Base-by-base conservation (phyloP, 441 rosid genomes). In the Adansonia madagascariensis region DNA sequence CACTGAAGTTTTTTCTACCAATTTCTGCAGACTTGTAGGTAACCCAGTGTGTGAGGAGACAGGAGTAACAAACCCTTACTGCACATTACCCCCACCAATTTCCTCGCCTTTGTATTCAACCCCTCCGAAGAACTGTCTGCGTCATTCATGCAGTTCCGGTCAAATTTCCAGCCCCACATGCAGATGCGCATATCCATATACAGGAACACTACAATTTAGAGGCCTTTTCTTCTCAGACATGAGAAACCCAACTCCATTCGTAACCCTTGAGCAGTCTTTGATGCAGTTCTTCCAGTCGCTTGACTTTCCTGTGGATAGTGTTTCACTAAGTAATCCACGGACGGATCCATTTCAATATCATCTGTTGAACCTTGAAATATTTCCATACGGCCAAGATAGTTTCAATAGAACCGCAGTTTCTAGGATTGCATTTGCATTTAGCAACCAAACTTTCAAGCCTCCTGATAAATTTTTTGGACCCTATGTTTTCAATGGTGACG, bases 201-300 rank as follows among this genome's bases (percentile, higher is more conserved):
- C 65, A 14, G 99, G 99, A 77, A 63, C 18, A 35, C 55, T 95
- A 71, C 4, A 3, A 18, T 90, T 95, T 81, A 85, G 91, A 73
- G 88, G 91, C 76, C 82, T 94, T 84, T 78, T 86, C 20, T 94
- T 94, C 84, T 89, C 97, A 39, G 79, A 80, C 84, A 80, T 84
- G 44, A 71, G 9, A 77, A 86, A 86, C 75, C 0, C 6, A 5
- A 78, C 84, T 6, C n/a, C 71, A 77, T 94, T 80, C 6, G 3
- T 0, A 10, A 3, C 0, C 7, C 92, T 95, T 0, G 71, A 81
- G 79, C 3, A 41, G 8, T 22, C 78, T 47, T 44, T 84, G 77
- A 82, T 31, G 64, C 0, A 2, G 6, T 35, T 31, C 46, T 81
- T 75, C 79, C 81, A 44, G 78, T 56, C 69, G 22, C 41, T 53